Percentiles rank a stretch among this genome's conserved stretches.
Evolutionary conservation across 2,329 filamentous ascomycete species (phyloP).

Genomic region (Monilinia vaccinii-corymbosi): DNA sequence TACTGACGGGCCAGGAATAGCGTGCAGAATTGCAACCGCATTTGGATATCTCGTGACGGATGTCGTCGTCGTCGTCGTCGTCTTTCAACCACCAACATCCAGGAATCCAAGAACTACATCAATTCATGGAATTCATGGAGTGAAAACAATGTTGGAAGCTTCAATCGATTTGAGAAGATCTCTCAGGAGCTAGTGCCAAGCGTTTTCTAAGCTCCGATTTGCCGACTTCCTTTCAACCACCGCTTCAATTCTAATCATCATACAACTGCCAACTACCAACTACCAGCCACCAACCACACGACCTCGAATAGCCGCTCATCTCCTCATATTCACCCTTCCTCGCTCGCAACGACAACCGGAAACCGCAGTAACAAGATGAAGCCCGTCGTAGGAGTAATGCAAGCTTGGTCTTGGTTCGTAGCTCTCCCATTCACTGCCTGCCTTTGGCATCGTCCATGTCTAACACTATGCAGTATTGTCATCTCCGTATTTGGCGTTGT

Average conservation of each 20-base stretch:
- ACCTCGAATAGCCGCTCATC: no score
- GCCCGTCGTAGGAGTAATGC: constrained; percentile 82
- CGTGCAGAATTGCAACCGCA: not conserved
- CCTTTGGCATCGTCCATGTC: constrained; percentile 2
- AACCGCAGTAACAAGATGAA: constrained; percentile 54
- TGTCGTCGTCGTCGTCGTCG: no score
- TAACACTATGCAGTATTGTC: constrained; percentile 51
- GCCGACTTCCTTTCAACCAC: constrained; percentile 1
- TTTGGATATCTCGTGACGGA: not conserved
- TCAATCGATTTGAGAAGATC: not conserved
- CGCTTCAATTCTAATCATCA: not conserved
- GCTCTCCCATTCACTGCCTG: constrained; percentile 6
- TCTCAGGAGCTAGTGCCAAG: not conserved
- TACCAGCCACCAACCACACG: no score
- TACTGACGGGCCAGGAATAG: not conserved
- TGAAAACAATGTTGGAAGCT: not conserved
- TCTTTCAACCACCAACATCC: not conserved
- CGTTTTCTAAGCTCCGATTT: not conserved
- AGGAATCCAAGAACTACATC: not conserved
- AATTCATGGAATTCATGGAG: not conserved
- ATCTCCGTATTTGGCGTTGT: constrained; percentile 57
- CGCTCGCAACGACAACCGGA: not conserved
- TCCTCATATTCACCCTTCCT: not conserved
- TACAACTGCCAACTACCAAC: no score
- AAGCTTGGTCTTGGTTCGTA: constrained; percentile 88